phyloP scores from a whole-genome alignment of 2,329 filamentous ascomycete species.

The Exophiala bonariae region DNA sequence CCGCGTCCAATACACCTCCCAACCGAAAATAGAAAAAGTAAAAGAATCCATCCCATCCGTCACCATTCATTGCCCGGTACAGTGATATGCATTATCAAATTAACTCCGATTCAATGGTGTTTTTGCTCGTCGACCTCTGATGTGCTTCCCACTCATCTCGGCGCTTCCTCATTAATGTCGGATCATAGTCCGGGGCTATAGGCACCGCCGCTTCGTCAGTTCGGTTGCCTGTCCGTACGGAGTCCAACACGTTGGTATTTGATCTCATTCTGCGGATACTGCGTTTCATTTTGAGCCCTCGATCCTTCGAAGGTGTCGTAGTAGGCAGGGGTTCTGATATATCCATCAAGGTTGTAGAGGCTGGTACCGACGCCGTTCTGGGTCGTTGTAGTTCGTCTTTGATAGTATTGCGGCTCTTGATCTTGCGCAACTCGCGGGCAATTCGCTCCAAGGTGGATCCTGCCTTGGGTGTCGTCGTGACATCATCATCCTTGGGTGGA shows the following conservation, averaged over 20 bases:
- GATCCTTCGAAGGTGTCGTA: slow-evolving; percentile 26
- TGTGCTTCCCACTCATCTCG: slow-evolving; percentile 50
- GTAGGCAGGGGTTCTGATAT: slow-evolving; percentile 13
- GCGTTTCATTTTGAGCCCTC: slow-evolving; percentile 27
- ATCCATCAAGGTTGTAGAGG: slow-evolving; percentile 12
- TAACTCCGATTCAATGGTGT: slow-evolving; percentile 7
- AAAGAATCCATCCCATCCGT: slow-evolving; percentile 1
- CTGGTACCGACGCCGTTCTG: slow-evolving; percentile 13
- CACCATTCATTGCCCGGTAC: slow-evolving; percentile 15
- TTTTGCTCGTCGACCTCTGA: slow-evolving; percentile 24
- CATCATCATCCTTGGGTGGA: slow-evolving; percentile 31
- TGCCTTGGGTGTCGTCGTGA: slow-evolving; percentile 27
- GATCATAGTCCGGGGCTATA: slow-evolving; percentile 44
- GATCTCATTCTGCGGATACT: slow-evolving; percentile 39
- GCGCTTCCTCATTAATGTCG: slow-evolving; percentile 49
- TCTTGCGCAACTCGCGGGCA: slow-evolving; percentile 59
- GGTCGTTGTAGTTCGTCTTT: slow-evolving; percentile 33
- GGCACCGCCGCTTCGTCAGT: slow-evolving; percentile 18
- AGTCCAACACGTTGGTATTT: slow-evolving; percentile 30
- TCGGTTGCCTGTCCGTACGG: slow-evolving; percentile 34
- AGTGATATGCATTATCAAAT: slow-evolving; percentile 12
- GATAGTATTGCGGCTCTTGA: slow-evolving; percentile 57
- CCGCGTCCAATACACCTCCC: slow-evolving; percentile 16
- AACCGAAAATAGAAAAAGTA: slow-evolving; percentile 6
- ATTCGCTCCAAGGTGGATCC: slow-evolving; percentile 58